A percentile compares a stretch with the other conserved stretches of the same genome.
These are phyloP conservation scores for Cryptosporidium sp. DNA, from an alignment of 169 alveolate genomes.

Conservation along the genomic window DNA sequence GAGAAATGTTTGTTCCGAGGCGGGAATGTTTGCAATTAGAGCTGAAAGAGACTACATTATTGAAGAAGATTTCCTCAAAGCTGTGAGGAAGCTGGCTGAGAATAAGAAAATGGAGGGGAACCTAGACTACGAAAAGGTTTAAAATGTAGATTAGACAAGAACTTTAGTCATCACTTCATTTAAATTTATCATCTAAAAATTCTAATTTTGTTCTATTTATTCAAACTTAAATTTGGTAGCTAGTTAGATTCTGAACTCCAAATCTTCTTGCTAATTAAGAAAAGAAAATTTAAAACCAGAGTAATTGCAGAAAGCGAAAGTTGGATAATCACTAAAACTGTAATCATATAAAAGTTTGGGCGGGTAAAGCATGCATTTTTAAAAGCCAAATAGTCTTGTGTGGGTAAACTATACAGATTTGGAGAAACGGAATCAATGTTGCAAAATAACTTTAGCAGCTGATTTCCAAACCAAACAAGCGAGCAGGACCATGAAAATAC, in stretches of 20 bases:
- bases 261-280: conserved; percentile 24
- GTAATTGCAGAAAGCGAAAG: conserved; percentile 12
- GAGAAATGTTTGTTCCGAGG: conserved; percentile 99
- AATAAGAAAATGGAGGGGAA: conserved; percentile 96
- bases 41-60: conserved; percentile 97
- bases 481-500: conserved; percentile 72
- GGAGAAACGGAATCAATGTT: conserved; percentile 25
- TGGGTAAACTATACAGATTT: conserved; percentile 18
- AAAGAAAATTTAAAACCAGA: conserved; percentile 10
- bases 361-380: conserved; percentile 66
- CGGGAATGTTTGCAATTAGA: conserved; percentile 98
- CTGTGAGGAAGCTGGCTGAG: conserved; percentile 96
- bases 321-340: conserved; percentile 22
- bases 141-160: neutral
- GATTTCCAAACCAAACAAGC: conserved; percentile 65
- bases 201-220: neutral
- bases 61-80: conserved; percentile 98
- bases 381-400: conserved; percentile 32
- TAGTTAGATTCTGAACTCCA: neutral
- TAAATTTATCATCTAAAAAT: neutral
- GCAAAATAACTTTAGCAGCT: conserved; percentile 44
- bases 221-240: neutral
- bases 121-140: conserved; percentile 91
- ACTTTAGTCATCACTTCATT: neutral
- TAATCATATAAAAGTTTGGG: conserved; percentile 34